Base-by-base conservation (phyloP, 176 grass and related monocot species). In the Canna indica region DNA sequence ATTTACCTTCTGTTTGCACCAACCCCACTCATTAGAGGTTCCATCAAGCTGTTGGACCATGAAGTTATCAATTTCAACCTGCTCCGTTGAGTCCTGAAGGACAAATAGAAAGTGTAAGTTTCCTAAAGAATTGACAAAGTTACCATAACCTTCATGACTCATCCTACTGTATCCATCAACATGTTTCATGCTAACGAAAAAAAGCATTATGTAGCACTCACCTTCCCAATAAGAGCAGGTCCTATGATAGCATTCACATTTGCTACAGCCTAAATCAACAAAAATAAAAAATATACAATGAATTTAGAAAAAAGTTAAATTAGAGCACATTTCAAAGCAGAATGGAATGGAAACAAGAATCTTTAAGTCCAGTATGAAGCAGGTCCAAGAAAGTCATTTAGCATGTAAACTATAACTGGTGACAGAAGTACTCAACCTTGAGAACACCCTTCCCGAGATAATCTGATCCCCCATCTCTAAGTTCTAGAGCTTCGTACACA, bases 41-140 rank as follows among this genome's bases (percentile, higher is more conserved):
- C 88, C 92, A 76, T 96, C 92, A 76, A 96, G 91, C 44, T 91
- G 76, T 28, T 96, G 88, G 16, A 96, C 91, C 91, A 96, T 96
- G 50, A 78, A 91, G 61, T 91, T 96, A 80, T 96, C 91, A 61
- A 96, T 86, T 0, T 86, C 88, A 28, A 62, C 46, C 56, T 96
- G 91, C 34, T 85, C 65, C 16, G 83, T 91, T 25, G 91, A 85
- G 69, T 91, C 88, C 85, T 86, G 81, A 18, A 74, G 56, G 47
- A 31, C 5, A 36, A 77, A 31, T 77, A 29, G 16, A 18, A 53
- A 25, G 9, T 67, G 53, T 68, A 15, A 59, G 20, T 28, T 59
- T 73, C 26, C 5, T 27, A 7, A 26, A 30, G 2, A 17, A 36
- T 41, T 41, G 16, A 26, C 22, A 13, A 24, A 15, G n/a, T 20